These are phyloP conservation scores for Starmerella khaoyaiensis DNA, from an alignment of 805 yeast species.

Conservation along the genomic window DNA sequence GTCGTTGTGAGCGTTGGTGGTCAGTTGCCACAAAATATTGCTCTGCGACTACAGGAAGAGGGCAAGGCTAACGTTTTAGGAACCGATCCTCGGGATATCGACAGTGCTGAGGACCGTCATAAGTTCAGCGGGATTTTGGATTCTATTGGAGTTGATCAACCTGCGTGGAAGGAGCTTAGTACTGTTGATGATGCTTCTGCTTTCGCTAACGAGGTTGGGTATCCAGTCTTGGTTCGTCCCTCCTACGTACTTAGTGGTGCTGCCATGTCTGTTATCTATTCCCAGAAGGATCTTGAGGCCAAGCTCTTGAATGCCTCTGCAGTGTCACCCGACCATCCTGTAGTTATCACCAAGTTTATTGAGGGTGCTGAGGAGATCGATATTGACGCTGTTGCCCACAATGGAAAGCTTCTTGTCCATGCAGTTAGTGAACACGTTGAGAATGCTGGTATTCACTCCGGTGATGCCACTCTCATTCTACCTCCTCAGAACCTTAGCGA, in stretches of 20 bases:
- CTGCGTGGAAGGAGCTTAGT: constrained; percentile 92
- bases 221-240: constrained; percentile 95
- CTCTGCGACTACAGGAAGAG: constrained; percentile 58
- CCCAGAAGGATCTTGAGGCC: constrained; percentile 62
- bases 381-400: constrained; percentile 87
- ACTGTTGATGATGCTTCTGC: constrained; percentile 71
- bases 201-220: constrained; percentile 77
- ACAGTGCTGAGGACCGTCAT: constrained; percentile 96
- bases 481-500: constrained; percentile 79
- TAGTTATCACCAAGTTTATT: constrained; percentile 89
- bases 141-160: constrained; percentile 88
- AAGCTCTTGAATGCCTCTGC: constrained; percentile 80
- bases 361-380: constrained; percentile 95
- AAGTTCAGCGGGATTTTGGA: constrained; percentile 91
- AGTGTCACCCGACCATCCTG: constrained; percentile 93
- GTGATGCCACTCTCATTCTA: constrained; percentile 89
- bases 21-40: constrained; percentile 95
- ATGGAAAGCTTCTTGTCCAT: constrained; percentile 82
- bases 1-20: constrained; percentile 97
- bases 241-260: constrained; percentile 97
- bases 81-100: constrained; percentile 88
- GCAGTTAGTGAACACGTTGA: constrained; percentile 97
- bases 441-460: constrained; percentile 97
- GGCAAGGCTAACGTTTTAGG: constrained; percentile 73
- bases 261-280: constrained; percentile 88